These are phyloP conservation scores for Pseudogymnoascus sp. DNA, from an alignment of 2,329 filamentous ascomycete genomes.

Conservation along the genomic window DNA sequence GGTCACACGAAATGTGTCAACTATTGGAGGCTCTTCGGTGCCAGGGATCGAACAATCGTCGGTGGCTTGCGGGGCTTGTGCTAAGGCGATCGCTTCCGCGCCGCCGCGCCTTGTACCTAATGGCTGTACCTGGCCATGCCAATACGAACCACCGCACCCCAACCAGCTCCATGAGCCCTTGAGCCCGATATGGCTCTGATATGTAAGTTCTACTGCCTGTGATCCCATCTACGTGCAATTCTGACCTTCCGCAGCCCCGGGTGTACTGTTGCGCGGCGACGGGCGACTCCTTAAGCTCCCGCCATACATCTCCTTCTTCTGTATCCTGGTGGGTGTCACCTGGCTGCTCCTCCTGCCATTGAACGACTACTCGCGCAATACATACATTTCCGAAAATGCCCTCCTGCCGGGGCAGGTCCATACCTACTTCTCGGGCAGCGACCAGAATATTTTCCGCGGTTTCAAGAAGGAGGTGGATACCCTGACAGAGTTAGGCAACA, in stretches of 20 bases:
- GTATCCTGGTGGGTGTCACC: constrained; percentile 73
- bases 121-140: not conserved
- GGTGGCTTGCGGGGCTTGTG: not conserved
- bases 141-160: not conserved
- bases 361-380: constrained; percentile 81
- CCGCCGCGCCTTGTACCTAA: not conserved
- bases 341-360: constrained; percentile 89
- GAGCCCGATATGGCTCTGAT: constrained; percentile 12
- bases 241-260: constrained; percentile 34
- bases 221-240: not conserved
- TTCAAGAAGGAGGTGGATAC: constrained; percentile 76
- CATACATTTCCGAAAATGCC: constrained; percentile 97
- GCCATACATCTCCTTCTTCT: constrained; percentile 78
- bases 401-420: constrained; percentile 93
- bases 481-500: constrained; percentile 45
- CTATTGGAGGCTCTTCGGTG: not conserved
- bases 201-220: constrained; percentile 3
- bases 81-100: not conserved
- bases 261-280: constrained; percentile 67
- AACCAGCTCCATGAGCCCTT: not conserved
- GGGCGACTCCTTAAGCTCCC: constrained; percentile 75
- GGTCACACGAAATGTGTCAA: not conserved
- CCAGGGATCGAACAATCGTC: not conserved
- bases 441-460: constrained; percentile 88
- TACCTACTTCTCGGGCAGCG: constrained; percentile 93